Evolutionary conservation across 345 rosid genomes (phyloP).

Genomic region (Eucalyptus albens): DNA sequence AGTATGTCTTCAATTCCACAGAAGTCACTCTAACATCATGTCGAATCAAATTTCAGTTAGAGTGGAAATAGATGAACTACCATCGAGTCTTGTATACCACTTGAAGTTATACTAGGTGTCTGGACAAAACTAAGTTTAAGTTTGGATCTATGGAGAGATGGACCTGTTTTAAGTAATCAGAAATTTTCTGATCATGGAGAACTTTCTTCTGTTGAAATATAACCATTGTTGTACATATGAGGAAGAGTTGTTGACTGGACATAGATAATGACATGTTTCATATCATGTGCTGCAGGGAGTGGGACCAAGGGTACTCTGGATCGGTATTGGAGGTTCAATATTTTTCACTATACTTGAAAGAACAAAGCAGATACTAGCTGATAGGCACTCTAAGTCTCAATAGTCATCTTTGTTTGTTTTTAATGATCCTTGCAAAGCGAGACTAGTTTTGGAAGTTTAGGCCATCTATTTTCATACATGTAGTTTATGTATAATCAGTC

Average conservation of each 20-base stretch:
- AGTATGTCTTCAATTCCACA: not conserved
- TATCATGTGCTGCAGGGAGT: constrained; percentile 43
- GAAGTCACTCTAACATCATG: not conserved
- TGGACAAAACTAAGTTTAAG: not conserved
- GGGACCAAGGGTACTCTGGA: constrained; percentile 84
- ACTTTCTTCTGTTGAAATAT: not conserved
- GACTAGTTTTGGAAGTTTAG: not conserved
- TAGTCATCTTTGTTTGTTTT: not conserved
- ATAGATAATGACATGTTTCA: not conserved
- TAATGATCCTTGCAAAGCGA: not conserved
- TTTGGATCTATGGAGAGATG: not conserved
- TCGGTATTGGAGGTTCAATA: constrained; percentile 87
- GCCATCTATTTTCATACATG: not conserved
- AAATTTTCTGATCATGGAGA: not conserved
- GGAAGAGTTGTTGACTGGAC: not conserved
- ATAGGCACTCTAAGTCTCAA: constrained; percentile 24
- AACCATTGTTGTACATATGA: not conserved
- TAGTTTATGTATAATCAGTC: not conserved
- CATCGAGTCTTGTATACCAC: not conserved
- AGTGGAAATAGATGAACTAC: not conserved
- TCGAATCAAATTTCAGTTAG: not conserved
- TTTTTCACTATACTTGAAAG: constrained; percentile 81
- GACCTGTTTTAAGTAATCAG: not conserved
- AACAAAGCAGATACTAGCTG: constrained; percentile 58
- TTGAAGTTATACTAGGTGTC: not conserved